phyloP scores from a whole-genome alignment of 768 basidiomycete genomes.

The Xerocomellus intermedius region DNA sequence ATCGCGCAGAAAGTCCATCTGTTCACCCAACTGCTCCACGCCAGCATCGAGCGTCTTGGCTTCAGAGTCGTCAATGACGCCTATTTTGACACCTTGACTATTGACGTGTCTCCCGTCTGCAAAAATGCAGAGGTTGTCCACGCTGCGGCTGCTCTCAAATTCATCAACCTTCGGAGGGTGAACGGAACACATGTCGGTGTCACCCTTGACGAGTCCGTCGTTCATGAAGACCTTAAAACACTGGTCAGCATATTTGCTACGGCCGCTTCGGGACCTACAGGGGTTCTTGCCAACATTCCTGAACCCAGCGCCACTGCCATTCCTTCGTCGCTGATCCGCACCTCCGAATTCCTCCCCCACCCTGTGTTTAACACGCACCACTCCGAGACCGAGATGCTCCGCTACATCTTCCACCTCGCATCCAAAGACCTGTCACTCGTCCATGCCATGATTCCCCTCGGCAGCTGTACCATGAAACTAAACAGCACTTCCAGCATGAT shows the following conservation, averaged over 20 bases:
- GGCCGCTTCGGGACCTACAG: conserved; percentile 50
- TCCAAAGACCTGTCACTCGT: conserved; percentile 93
- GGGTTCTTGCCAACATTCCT: conserved; percentile 48
- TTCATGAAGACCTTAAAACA: conserved; percentile 67
- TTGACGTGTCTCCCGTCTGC: conserved; percentile 65
- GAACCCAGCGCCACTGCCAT: conserved; percentile 44
- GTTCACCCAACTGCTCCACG: conserved; percentile 74
- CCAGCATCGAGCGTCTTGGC: conserved; percentile 66
- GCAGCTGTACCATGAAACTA: conserved; percentile 97
- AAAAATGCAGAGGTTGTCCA: conserved; percentile 65
- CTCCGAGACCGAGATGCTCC: conserved; percentile 98
- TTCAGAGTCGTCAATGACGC: conserved; percentile 65
- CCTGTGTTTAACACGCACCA: conserved; percentile 96
- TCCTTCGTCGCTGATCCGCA: conserved; percentile 55
- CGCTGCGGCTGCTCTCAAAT: conserved; percentile 53
- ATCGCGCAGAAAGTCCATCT: conserved; percentile 93
- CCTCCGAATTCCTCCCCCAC: conserved; percentile 74
- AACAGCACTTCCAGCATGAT: conserved; percentile 99
- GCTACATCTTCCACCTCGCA: conserved; percentile 92
- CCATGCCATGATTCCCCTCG: conserved; percentile 94
- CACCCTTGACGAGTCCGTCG: conserved; percentile 90
- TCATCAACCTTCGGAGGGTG: conserved; percentile 83
- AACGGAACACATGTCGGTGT: conserved; percentile 78
- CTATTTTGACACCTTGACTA: conserved; percentile 91
- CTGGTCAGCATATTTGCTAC: conserved; percentile 81